Conservation (phyloP, 108 stramenopile genomes). For the Cyclotella atomus region DNA sequence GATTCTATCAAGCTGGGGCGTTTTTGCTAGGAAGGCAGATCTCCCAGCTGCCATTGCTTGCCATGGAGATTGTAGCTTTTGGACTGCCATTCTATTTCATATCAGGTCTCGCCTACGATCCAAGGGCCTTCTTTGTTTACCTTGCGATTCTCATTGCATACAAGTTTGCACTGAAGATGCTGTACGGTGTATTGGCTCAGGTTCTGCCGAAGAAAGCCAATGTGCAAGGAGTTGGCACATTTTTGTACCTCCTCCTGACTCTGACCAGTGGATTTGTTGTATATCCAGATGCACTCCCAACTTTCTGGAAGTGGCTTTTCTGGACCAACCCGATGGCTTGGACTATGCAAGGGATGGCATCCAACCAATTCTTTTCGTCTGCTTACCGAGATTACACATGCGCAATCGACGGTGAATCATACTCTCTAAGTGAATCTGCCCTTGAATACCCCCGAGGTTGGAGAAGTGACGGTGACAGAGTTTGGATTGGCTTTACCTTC, state of each 20-base stretch:
- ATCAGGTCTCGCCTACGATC: slow-evolving; percentile 56
- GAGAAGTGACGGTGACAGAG: slow-evolving; percentile 11
- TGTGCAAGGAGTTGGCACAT: slow-evolving; percentile 47
- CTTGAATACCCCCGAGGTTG: slow-evolving; percentile 29
- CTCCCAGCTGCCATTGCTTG: slow-evolving; percentile 44
- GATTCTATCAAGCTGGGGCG: slow-evolving; percentile 76
- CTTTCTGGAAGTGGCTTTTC: slow-evolving; percentile 66
- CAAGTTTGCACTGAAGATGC: slow-evolving; percentile 55
- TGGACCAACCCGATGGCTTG: slow-evolving; percentile 74
- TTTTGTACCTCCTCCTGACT: slow-evolving; percentile 60
- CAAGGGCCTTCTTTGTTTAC: slow-evolving; percentile 42
- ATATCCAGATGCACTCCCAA: slow-evolving; percentile 59
- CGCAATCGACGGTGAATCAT: background rate
- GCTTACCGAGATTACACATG: slow-evolving; percentile 32
- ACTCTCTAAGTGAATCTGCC: slow-evolving; percentile 37
- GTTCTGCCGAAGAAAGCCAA: slow-evolving; percentile 53
- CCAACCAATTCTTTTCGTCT: slow-evolving; percentile 60
- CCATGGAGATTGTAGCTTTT: slow-evolving; percentile 68
- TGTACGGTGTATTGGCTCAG: slow-evolving; percentile 47
- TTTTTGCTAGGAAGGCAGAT: slow-evolving; percentile 67
- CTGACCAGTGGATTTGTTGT: slow-evolving; percentile 77
- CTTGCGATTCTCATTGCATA: slow-evolving; percentile 45
- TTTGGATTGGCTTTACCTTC: slow-evolving; percentile 47
- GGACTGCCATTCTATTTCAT: slow-evolving; percentile 74
- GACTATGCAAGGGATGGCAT: slow-evolving; percentile 62